These are phyloP conservation scores for Tieghemiomyces parasiticus DNA, from an alignment of 192 early-diverging fungal genomes.

Conservation along the genomic window DNA sequence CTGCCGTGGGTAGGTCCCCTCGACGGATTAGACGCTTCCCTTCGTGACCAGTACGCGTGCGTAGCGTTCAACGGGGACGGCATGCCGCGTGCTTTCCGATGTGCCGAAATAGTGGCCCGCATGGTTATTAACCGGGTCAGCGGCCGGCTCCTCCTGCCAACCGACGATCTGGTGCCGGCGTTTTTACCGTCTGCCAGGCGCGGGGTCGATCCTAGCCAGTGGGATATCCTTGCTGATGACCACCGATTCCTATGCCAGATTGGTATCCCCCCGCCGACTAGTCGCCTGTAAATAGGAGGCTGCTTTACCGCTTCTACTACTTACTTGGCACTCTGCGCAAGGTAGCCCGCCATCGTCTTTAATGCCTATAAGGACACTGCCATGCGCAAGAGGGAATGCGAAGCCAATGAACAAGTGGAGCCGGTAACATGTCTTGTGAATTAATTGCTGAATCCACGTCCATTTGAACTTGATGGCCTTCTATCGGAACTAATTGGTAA, in stretches of 20 bases:
- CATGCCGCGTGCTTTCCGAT: conserved; percentile 26
- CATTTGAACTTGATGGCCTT: background rate
- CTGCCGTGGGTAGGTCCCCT: conserved; percentile 25
- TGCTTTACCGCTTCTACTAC: too few species aligned
- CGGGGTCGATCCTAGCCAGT: background rate
- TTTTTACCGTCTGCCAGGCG: background rate
- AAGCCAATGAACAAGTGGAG: background rate
- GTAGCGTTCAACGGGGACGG: conserved; percentile 32
- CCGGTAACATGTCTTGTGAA: background rate
- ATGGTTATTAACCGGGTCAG: background rate
- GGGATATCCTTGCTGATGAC: background rate
- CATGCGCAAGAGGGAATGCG: background rate
- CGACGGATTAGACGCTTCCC: background rate
- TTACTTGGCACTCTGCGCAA: background rate
- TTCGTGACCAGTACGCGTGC: conserved; percentile 14
- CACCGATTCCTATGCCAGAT: background rate
- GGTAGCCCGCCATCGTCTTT: background rate
- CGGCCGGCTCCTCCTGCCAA: background rate
- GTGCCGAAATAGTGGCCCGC: conserved; percentile 2
- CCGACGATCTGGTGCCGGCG: background rate
- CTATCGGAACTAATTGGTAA: background rate
- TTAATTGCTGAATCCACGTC: background rate
- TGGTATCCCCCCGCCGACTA: background rate
- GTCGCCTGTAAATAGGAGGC: too few species aligned
- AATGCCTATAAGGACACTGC: background rate